Evolutionary conservation across 2,329 filamentous ascomycete genomes (phyloP).

Genomic region (Chaetoscypha palmicola): DNA sequence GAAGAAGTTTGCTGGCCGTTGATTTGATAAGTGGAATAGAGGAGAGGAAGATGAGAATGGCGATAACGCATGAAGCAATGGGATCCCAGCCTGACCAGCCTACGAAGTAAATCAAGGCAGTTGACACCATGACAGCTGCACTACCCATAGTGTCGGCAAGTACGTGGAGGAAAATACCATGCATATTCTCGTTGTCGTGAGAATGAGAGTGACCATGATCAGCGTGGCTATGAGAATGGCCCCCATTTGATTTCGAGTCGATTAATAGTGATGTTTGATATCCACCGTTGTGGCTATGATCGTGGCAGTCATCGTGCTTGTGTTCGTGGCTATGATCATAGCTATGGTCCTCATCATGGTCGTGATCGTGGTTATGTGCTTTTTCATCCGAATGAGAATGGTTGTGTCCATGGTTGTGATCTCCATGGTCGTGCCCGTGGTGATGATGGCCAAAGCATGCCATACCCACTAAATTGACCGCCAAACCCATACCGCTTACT

Average conservation of each 20-base stretch:
- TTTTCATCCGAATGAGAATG: conserved; percentile 31
- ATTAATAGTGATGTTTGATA: conserved; percentile 11
- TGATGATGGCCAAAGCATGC: conserved; percentile 37
- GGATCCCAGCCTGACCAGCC: conserved; percentile 95
- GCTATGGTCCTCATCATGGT: conserved; percentile 14
- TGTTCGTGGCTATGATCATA: conserved; percentile 13
- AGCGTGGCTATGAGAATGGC: conserved; percentile 11
- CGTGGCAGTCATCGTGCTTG: conserved; percentile 20
- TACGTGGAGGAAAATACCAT: conserved; percentile 93
- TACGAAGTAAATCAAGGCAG: conserved; percentile 75
- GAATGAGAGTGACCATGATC: conserved; percentile 39
- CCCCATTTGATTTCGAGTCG: conserved; percentile 8
- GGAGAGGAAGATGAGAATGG: conserved; percentile 85
- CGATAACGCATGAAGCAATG: conserved; percentile 87
- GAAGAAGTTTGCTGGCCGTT: conserved; percentile 72
- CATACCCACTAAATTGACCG: conserved; percentile 90
- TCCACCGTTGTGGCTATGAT: conserved; percentile 19
- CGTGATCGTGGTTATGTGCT: conserved; percentile 12
- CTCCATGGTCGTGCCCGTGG: conserved; percentile 34
- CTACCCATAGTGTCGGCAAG: conserved; percentile 92
- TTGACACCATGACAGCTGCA: conserved; percentile 89
- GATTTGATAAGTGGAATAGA: conserved; percentile 81
- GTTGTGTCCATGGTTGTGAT: conserved; percentile 26
- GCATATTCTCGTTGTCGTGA: conserved; percentile 97
- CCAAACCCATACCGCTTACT: conserved; percentile 77